These are phyloP conservation scores for Zalaria sp. DNA, from an alignment of 2,329 filamentous ascomycete species.

Conservation along the genomic window DNA sequence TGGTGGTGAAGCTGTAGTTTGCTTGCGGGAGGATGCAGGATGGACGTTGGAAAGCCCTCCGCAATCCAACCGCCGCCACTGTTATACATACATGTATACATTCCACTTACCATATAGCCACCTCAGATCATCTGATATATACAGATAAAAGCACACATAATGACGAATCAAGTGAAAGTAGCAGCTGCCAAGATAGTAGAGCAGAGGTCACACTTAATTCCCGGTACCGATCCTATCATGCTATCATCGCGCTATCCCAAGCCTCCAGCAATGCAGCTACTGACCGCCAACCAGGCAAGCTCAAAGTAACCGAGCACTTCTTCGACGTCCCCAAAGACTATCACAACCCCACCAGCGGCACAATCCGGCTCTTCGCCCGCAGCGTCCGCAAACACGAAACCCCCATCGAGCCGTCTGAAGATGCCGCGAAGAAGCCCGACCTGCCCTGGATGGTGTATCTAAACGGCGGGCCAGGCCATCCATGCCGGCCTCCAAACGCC, in stretches of 20 bases:
- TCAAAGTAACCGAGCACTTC: slow-evolving; percentile 67
- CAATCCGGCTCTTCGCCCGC: slow-evolving; percentile 64
- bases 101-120: neutral
- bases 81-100: too few relatives aligned
- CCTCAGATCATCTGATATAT: neutral
- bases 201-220: slow-evolving; percentile 28
- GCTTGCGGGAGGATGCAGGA: too few relatives aligned
- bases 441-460: slow-evolving; percentile 56
- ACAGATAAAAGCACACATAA: slow-evolving; percentile 1
- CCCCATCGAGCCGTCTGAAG: slow-evolving; percentile 36
- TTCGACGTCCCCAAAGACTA: slow-evolving; percentile 82
- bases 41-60: too few relatives aligned
- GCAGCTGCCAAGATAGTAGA: slow-evolving; percentile 32
- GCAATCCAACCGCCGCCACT: too few relatives aligned
- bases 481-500: slow-evolving; percentile 61
- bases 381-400: slow-evolving; percentile 54
- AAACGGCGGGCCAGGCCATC: slow-evolving; percentile 75
- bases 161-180: slow-evolving; percentile 10
- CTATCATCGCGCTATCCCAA: too few relatives aligned
- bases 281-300: slow-evolving; percentile 42
- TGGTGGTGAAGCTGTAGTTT: too few relatives aligned
- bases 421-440: slow-evolving; percentile 31
- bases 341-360: slow-evolving; percentile 40
- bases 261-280: too few relatives aligned
- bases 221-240: slow-evolving; percentile 18